Evolutionary conservation across 2,329 filamentous ascomycete genomes (phyloP).

Genomic region (Metarhizium rileyi): DNA sequence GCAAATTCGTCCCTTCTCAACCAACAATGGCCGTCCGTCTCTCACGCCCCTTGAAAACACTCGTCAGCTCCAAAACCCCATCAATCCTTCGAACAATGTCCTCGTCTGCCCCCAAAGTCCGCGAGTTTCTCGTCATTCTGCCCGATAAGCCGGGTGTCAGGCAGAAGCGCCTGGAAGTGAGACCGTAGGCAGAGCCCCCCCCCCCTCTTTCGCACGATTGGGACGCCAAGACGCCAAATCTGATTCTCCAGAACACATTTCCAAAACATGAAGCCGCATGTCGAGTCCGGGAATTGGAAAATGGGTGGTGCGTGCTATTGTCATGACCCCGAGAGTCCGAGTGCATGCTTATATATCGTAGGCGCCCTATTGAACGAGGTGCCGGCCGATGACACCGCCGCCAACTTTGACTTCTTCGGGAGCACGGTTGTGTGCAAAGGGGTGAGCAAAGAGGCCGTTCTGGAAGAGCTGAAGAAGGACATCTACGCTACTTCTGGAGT

Average conservation of each 20-base stretch:
- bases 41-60: conserved; percentile 5
- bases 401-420: conserved; percentile 60
- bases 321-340: neutral
- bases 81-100: conserved; percentile 19
- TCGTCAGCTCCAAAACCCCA: conserved; percentile 3
- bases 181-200: conserved; percentile 35
- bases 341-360: conserved; percentile 16
- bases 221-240: neutral
- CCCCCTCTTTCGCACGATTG: neutral
- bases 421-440: conserved; percentile 61
- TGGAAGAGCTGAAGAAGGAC: conserved; percentile 58
- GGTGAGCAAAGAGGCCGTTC: conserved; percentile 58
- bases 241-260: conserved; percentile 37
- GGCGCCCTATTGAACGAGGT: conserved; percentile 59
- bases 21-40: conserved; percentile 9
- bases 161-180: conserved; percentile 52
- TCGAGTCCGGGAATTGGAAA: conserved; percentile 48
- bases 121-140: conserved; percentile 59
- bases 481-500: conserved; percentile 63
- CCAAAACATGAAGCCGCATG: conserved; percentile 37
- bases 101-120: conserved; percentile 25
- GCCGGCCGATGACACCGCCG: conserved; percentile 48
- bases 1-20: neutral
- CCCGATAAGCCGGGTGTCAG: conserved; percentile 54
- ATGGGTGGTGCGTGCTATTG: conserved; percentile 48